Evolutionary conservation across 2,329 filamentous ascomycete genomes (phyloP), one percentile per base, ranked within the genome.

Genomic region (Penicillium sp.): DNA sequence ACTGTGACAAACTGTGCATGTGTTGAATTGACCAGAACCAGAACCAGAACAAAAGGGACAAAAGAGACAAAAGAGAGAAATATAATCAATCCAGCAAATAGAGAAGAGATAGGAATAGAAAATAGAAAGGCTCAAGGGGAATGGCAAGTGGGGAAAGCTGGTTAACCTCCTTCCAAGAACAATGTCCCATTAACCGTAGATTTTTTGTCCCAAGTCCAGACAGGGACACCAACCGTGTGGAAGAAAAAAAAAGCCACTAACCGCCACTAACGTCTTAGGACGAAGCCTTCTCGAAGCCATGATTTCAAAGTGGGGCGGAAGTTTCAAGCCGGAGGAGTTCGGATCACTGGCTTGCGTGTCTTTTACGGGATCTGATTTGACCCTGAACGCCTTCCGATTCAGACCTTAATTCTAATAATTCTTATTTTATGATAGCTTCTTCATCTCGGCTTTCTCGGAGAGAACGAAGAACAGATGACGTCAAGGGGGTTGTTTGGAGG

Each of bases 1-100:
- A 39, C 22, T 44, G 24, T 27, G 10, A n/a, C 24, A 16, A 31
- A 19, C n/a, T 7, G 46, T 35, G 29, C 11, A 37, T 19, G 39
- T 39, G 5, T 22, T 19, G 27, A 71, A 90, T 88, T 56, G 83
- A 31, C 51, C 33, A 16, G n/a, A 86, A 53, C n/a, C 89, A 35
- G 19, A 86, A 53, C 14, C 89, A 35, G 39, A 44, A n/a, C n/a
- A 55, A 44, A 48, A 54, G 31, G 39, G 24, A 46, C 11, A 43
- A 21, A 53, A 19, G 26, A 47, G 31, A 49, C n/a, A n/a, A n/a
- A n/a, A n/a, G n/a, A 48, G 22, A 22, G 21, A 49, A 53, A 14
- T 53, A 50, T 33, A 11, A 46, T 37, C 8, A 48, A 27, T 22
- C 11, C 24, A 49, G 35, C n/a, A 35, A 31, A 48, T 53, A 49